These are phyloP conservation scores for Apiospora phragmitis DNA, from an alignment of 2,329 filamentous ascomycete genomes.

Conservation along the genomic window DNA sequence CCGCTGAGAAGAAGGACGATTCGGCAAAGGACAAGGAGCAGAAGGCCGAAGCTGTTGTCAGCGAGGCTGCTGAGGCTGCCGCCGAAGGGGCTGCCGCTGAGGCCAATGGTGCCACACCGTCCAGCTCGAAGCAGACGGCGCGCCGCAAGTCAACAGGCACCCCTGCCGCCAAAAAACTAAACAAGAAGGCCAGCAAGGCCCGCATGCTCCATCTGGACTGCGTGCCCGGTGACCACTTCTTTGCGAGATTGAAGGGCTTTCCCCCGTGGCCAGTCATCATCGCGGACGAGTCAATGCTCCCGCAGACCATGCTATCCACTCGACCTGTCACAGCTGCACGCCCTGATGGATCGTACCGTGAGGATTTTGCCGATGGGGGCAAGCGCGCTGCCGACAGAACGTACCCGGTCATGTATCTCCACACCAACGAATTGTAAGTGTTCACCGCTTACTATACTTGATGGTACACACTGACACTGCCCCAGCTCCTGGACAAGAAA, in stretches of 20 bases:
- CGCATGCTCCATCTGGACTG: conserved; percentile 74
- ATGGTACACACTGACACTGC: background rate
- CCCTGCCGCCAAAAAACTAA: conserved; percentile 72
- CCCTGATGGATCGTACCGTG: conserved; percentile 81
- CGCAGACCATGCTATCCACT: conserved; percentile 70
- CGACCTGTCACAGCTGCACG: conserved; percentile 84
- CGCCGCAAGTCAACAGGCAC: conserved; percentile 73
- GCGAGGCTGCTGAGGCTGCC: background rate
- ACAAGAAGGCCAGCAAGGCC: conserved; percentile 78
- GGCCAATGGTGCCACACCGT: conserved; percentile 18
- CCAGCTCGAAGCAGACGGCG: conserved; percentile 25
- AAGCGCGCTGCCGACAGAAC: conserved; percentile 83
- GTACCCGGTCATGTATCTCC: conserved; percentile 92
- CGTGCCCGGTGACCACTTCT: conserved; percentile 87
- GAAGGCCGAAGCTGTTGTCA: background rate
- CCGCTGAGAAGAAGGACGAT: conserved; percentile 3
- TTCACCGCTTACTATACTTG: background rate
- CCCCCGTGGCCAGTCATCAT: conserved; percentile 94
- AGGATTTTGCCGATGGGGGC: conserved; percentile 83
- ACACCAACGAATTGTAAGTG: conserved; percentile 96
- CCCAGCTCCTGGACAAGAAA: conserved; percentile 88
- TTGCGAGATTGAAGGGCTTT: conserved; percentile 92
- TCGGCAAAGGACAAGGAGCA: conserved; percentile 2
- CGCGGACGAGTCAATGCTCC: conserved; percentile 93
- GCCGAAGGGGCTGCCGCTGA: conserved; percentile 16